These are phyloP conservation scores for Cladophialophora immunda DNA, from an alignment of 2,329 filamentous ascomycete genomes.

Conservation along the genomic window DNA sequence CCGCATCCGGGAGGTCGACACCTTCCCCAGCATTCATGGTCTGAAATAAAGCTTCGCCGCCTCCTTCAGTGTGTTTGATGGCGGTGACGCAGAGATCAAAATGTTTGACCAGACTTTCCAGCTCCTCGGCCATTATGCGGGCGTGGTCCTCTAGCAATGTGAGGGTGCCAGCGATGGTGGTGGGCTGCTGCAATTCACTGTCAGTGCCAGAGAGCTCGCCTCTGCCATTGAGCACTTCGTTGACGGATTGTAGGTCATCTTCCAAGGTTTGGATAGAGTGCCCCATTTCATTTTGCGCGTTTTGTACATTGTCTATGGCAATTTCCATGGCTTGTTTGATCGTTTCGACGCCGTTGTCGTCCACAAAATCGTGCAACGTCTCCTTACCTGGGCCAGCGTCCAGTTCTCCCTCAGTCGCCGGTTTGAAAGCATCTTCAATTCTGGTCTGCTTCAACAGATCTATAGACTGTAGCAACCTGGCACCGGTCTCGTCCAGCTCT, in stretches of 20 bases:
- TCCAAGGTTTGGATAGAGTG: constrained; percentile 72
- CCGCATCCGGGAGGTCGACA: constrained; percentile 62
- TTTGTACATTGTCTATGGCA: constrained; percentile 68
- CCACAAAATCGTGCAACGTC: constrained; percentile 72
- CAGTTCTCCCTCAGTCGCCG: constrained; percentile 1
- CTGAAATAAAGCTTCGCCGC: constrained; percentile 72
- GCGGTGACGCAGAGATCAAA: constrained; percentile 94
- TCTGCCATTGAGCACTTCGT: constrained; percentile 58
- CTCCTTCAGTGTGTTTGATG: constrained; percentile 87
- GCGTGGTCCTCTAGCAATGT: constrained; percentile 75
- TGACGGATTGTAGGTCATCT: constrained; percentile 73
- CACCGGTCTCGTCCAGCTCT: constrained; percentile 67
- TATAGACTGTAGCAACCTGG: constrained; percentile 64
- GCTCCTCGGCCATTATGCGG: constrained; percentile 79
- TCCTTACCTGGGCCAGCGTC: constrained; percentile 51
- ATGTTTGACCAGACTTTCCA: constrained; percentile 83
- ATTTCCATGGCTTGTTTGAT: constrained; percentile 64
- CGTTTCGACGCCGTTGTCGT: constrained; percentile 67
- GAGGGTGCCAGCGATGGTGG: constrained; percentile 63
- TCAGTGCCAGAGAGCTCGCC: constrained; percentile 42
- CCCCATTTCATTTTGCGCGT: constrained; percentile 66
- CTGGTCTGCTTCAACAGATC: constrained; percentile 64
- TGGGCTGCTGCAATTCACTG: constrained; percentile 44
- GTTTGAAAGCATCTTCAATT: constrained; percentile 65
- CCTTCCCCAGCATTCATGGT: constrained; percentile 64